Percentiles rank a stretch among this genome's conserved stretches.
Evolutionary conservation across 169 alveolate genomes (phyloP).

Genomic region (Theileria orientalis): DNA sequence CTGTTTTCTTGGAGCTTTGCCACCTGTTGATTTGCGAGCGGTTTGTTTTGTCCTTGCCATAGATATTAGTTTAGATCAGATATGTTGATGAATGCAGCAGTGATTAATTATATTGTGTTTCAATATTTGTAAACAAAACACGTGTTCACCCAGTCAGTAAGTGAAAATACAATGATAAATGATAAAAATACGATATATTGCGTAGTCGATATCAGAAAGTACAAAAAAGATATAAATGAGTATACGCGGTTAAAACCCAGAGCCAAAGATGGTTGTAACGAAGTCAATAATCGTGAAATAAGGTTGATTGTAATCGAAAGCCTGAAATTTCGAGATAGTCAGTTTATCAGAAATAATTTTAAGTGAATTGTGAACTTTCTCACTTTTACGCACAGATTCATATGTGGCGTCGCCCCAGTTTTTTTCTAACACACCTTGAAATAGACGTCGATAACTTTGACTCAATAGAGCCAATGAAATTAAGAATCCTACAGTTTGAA

Average conservation of each 20-base stretch:
- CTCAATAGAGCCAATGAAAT: no score
- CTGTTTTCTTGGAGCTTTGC: conserved; percentile 98
- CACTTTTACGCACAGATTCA: conserved; percentile 7
- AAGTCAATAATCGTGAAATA: not conserved
- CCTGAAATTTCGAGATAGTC: not conserved
- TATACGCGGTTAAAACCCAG: no score
- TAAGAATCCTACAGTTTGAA: no score
- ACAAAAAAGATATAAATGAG: no score
- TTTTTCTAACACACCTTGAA: not conserved
- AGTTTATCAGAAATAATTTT: no score
- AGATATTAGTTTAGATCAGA: not conserved
- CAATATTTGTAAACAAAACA: not conserved
- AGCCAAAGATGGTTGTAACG: no score
- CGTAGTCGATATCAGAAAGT: no score
- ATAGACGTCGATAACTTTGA: not conserved
- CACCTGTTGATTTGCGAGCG: conserved; percentile 97
- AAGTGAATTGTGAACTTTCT: not conserved
- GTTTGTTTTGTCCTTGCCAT: conserved; percentile 99
- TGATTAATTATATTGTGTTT: conserved; percentile 7
- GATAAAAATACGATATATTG: no score
- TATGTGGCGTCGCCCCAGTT: conserved; percentile 11
- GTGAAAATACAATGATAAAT: no score
- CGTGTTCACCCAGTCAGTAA: not conserved
- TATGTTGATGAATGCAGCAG: not conserved
- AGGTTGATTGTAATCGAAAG: not conserved